Percentiles rank a stretch among this genome's conserved stretches.
Evolutionary conservation across 73 alveolate species (phyloP).

Genomic region (Paramecium biaurelia): DNA sequence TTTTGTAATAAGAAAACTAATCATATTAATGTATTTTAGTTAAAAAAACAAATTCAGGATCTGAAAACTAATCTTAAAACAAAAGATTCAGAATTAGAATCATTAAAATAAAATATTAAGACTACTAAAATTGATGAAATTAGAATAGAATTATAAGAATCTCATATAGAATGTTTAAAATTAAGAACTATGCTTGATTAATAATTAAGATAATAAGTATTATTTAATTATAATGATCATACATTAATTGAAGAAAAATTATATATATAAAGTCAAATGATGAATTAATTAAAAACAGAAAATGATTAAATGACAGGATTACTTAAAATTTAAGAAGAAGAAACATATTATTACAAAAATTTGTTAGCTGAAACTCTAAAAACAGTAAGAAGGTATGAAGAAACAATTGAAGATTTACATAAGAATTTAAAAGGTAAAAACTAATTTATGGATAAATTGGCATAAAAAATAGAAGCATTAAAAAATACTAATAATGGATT

Average conservation of each 20-base stretch:
- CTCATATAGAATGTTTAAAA: conserved; percentile 19
- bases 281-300: conserved; percentile 41
- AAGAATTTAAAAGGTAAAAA: conserved; percentile 33
- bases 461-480: conserved; percentile 12
- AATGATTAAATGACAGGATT: conserved; percentile 38
- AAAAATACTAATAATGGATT: background rate
- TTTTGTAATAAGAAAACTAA: background rate
- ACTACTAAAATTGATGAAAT: conserved; percentile 29
- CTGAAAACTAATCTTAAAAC: background rate
- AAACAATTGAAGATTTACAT: conserved; percentile 43
- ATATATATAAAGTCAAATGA: conserved; percentile 12
- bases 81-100: background rate
- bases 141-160: conserved; percentile 35
- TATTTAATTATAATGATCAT: conserved; percentile 8
- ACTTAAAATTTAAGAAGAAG: conserved; percentile 34
- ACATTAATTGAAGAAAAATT: conserved; percentile 31
- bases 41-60: conserved; percentile 5
- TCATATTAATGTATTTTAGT: background rate
- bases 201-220: background rate
- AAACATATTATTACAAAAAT: conserved; percentile 3
- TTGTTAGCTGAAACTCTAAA: conserved; percentile 9
- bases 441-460: conserved; percentile 37
- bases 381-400: conserved; percentile 34
- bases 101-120: background rate
- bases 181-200: conserved; percentile 13